A percentile compares a stretch with the other conserved stretches of the same genome.
These are phyloP conservation scores for Waltergamsia citrina DNA, from an alignment of 2,329 filamentous ascomycete species.

Conservation along the genomic window DNA sequence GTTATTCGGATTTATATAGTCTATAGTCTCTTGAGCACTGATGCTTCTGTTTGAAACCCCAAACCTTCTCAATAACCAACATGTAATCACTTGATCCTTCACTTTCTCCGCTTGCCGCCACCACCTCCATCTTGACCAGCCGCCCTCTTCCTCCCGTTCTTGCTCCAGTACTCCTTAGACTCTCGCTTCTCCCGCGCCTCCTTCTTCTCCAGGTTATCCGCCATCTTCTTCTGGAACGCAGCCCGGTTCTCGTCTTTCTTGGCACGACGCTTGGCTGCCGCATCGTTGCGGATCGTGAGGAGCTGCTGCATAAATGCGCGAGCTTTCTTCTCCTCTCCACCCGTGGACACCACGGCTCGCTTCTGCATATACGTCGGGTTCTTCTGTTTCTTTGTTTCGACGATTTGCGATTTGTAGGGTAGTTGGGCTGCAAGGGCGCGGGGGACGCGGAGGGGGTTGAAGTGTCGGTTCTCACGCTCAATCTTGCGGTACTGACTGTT, in stretches of 20 bases:
- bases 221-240: conserved; percentile 74
- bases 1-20: neutral
- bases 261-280: conserved; percentile 68
- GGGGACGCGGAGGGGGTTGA: conserved; percentile 72
- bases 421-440: conserved; percentile 72
- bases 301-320: conserved; percentile 88
- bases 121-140: conserved; percentile 28
- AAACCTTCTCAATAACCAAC: no score
- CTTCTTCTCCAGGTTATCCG: conserved; percentile 76
- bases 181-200: conserved; percentile 81
- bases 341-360: conserved; percentile 76
- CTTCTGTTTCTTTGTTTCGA: conserved; percentile 69
- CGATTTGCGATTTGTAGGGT: conserved; percentile 88
- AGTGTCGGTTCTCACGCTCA: conserved; percentile 59
- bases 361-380: conserved; percentile 88
- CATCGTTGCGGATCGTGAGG: conserved; percentile 82
- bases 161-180: conserved; percentile 84
- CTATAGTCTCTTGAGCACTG: no score
- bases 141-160: conserved; percentile 68
- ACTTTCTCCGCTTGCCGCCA: conserved; percentile 9
- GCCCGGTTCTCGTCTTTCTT: conserved; percentile 85
- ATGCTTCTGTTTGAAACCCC: no score
- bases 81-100: conserved; percentile 13
- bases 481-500: conserved; percentile 77
- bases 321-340: conserved; percentile 76